Evolutionary conservation across 495 filamentous ascomycete genomes (phyloP).

Genomic region (Penicillium turbatum): DNA sequence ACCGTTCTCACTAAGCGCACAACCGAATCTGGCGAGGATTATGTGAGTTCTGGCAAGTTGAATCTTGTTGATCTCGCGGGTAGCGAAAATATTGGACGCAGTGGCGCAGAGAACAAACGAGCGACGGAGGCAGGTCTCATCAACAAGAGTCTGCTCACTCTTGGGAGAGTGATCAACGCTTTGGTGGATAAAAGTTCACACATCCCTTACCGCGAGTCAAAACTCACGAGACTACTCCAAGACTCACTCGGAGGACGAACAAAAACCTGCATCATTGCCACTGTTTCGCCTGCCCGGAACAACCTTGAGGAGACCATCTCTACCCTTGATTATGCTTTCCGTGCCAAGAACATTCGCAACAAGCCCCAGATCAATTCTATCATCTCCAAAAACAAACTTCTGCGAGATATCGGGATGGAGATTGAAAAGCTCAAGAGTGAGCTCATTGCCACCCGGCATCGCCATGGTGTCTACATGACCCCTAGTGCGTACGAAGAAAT

Average conservation of each 20-base stretch:
- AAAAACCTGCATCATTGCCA: constrained; percentile 98
- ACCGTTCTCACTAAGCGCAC: constrained; percentile 81
- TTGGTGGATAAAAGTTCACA: constrained; percentile 86
- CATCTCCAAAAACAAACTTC: constrained; percentile 84
- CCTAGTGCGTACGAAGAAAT: constrained; percentile 82
- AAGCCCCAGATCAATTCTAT: constrained; percentile 92
- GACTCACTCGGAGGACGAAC: constrained; percentile 93
- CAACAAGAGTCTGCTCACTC: constrained; percentile 93
- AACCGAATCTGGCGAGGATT: constrained; percentile 80
- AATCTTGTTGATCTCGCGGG: constrained; percentile 96
- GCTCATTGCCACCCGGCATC: constrained; percentile 85
- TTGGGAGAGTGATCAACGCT: constrained; percentile 96
- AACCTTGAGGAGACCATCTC: constrained; percentile 98
- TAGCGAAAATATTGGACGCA: constrained; percentile 95
- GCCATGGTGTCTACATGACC: constrained; percentile 91
- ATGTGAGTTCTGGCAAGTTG: constrained; percentile 87
- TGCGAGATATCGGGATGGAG: constrained; percentile 86
- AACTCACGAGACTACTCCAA: constrained; percentile 89
- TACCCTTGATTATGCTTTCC: constrained; percentile 93
- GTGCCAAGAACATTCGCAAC: constrained; percentile 97
- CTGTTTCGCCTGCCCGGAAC: constrained; percentile 86
- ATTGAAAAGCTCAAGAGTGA: constrained; percentile 93
- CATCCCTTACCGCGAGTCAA: constrained; percentile 95
- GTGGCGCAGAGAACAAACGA: constrained; percentile 95
- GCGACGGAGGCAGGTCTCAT: constrained; percentile 94